Evolutionary conservation across 1,284 basidiomycete species (phyloP), one percentile per base, ranked within the genome.

Genomic region (Laetiporus sulphureus): DNA sequence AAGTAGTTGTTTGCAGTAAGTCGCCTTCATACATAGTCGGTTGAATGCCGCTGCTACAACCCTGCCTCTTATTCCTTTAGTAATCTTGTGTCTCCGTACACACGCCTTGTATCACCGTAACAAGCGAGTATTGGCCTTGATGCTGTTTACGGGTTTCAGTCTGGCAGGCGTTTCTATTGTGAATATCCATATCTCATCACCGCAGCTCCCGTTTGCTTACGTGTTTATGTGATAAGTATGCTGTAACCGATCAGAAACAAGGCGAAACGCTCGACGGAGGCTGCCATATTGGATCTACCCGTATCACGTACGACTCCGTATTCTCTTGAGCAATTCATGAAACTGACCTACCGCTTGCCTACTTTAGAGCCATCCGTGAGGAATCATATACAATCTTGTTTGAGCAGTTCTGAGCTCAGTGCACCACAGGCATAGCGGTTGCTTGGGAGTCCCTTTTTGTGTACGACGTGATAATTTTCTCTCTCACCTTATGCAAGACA

Each of bases 361-460:
- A 19, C 12, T 21, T 13, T 32, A 50, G 54, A 8, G 50, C 50
- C 29, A 49, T 54, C 37, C 48, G 52, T 55, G n/a, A 45, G 25
- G 25, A 13, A 7, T 8, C 13, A 27, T 7, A 8, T 27, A n/a
- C n/a, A n/a, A n/a, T n/a, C n/a, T n/a, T n/a, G n/a, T n/a, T n/a
- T n/a, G n/a, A n/a, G n/a, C n/a, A n/a, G 56, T 48, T 29, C 5
- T n/a, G 3, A 24, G 21, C 13, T 18, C 16, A 32, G 8, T n/a
- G 22, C 33, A 22, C 20, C 29, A 25, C 43, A 62, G 61, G 46
- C 5, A 12, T 56, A n/a, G 62, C 60, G 6, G 49, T 55, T 10
- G 50, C 60, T 19, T 65, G 60, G 57, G 60, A 62, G 42, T 48
- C 53, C 3, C 52, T 59, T 18, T 56, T 59, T 35, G 22, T 54